Evolutionary conservation across 2,329 filamentous ascomycete genomes (phyloP).

Genomic region (Drechslerella coelobrocha): DNA sequence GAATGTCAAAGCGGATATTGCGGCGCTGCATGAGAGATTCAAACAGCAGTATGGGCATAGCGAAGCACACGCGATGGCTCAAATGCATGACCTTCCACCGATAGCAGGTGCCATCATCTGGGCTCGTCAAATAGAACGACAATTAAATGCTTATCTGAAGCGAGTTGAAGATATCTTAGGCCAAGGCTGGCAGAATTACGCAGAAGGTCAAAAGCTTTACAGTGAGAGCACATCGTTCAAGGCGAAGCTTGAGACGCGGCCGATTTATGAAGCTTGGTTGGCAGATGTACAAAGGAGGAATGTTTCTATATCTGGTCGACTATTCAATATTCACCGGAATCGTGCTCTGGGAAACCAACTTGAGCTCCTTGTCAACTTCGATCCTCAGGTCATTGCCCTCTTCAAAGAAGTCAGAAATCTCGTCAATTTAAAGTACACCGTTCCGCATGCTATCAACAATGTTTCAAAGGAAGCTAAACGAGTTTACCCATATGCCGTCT

Average conservation of each 20-base stretch:
- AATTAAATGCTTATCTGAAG: conserved; percentile 95
- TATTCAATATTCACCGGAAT: conserved; percentile 88
- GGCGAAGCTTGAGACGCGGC: conserved; percentile 91
- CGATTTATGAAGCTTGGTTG: conserved; percentile 95
- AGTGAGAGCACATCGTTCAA: conserved; percentile 91
- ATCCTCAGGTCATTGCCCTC: conserved; percentile 92
- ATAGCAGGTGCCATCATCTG: conserved; percentile 97
- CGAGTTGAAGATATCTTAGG: conserved; percentile 99
- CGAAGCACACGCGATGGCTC: conserved; percentile 96
- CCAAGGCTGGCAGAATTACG: conserved; percentile 89
- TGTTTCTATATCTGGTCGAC: conserved; percentile 85
- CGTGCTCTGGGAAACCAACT: conserved; percentile 87
- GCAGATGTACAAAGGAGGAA: conserved; percentile 86
- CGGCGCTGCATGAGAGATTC: conserved; percentile 90
- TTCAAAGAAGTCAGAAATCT: conserved; percentile 99
- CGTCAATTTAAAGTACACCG: conserved; percentile 90
- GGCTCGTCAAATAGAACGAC: conserved; percentile 94
- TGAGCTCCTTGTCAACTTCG: conserved; percentile 93
- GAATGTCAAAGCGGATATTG: conserved; percentile 95
- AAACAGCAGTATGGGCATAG: conserved; percentile 99
- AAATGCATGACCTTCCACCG: conserved; percentile 91
- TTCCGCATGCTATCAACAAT: conserved; percentile 92
- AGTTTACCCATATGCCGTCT: conserved; percentile 97
- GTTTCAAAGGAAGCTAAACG: conserved; percentile 98
- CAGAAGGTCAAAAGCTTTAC: conserved; percentile 92